Evolutionary conservation across 495 filamentous ascomycete genomes (phyloP), one percentile per base, ranked within the genome.

Genomic region (Penicillium nucicola): DNA sequence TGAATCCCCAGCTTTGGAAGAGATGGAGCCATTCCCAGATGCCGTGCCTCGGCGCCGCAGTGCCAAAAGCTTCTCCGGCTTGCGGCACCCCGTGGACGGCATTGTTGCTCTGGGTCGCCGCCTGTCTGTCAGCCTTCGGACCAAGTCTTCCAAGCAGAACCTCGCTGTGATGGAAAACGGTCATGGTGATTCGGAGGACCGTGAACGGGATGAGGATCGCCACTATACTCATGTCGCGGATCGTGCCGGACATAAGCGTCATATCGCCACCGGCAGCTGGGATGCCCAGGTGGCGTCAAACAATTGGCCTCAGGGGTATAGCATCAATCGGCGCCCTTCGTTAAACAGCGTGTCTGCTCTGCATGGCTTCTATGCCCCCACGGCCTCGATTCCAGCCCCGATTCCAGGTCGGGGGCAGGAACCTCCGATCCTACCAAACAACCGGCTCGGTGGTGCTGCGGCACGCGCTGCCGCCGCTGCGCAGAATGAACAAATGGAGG

Each of bases 391-490:
- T n/a, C 46, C 59, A 8, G 55, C 44, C 10, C 67, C 68, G 11
- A 67, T 77, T 42, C 72, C 71, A 7, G 71, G 71, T 4, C 61
- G 63, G 49, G 67, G 71, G 5, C 47, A 56, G 28, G 75, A 69
- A 49, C 69, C 71, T 15, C 72, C 74, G 1, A 63, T 75, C 35
- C 49, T 76, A 18, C 66, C 72, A 0, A 56, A 70, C 42, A 58
- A 74, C 43, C 47, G 65, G 18, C 79, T 70, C 25, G 81, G 82
- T n/a, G 85, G 84, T 13, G 84, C 85, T 0, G 87, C 87, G 5
- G 83, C 86, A 41, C 80, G 86, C 35, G 83, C 85, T 9, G 85
- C 84, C 10, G 87, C 84, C 1, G 81, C 81, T 17, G 83, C 83
- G 11, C 82, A 88, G 52, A 86, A 86, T 58, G 83, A 65, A 40